Evolutionary conservation across 176 grass and related monocot genomes (phyloP).

Genomic region (Tillandsia leiboldiana): DNA sequence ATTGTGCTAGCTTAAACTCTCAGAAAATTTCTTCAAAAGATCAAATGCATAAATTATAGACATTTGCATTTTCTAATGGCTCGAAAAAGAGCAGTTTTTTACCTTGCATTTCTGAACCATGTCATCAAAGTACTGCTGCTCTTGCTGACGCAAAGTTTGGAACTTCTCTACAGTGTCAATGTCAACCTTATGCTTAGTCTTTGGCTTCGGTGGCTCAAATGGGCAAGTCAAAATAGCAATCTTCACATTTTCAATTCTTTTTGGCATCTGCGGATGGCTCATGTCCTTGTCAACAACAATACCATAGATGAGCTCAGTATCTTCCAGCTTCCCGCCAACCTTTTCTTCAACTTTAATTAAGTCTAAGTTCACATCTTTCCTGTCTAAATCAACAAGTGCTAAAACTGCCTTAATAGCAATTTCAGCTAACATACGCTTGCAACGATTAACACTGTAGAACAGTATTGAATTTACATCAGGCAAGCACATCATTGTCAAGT

Average conservation of each 20-base stretch:
- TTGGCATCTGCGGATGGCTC: constrained; percentile 99
- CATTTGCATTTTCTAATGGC: no score
- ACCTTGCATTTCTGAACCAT: constrained; percentile 99
- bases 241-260: constrained; percentile 87
- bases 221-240: constrained; percentile 94
- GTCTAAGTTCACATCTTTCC: constrained; percentile 96
- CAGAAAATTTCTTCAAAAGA: no score
- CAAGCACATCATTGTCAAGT: not conserved
- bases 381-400: constrained; percentile 84
- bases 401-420: constrained; percentile 93
- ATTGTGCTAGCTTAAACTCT: no score
- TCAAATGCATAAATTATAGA: no score
- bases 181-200: constrained; percentile 99
- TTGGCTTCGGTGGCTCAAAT: constrained; percentile 97
- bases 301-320: constrained; percentile 82
- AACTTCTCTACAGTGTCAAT: constrained; percentile 98
- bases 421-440: constrained; percentile 62
- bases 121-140: constrained; percentile 89
- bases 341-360: constrained; percentile 97
- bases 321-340: constrained; percentile 90
- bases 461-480: constrained; percentile 6
- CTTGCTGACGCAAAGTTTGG: constrained; percentile 59
- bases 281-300: constrained; percentile 98
- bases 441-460: constrained; percentile 63
- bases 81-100: not conserved